Percentiles rank a stretch among this genome's conserved stretches.
Conservation (phyloP, 1,284 basidiomycete genomes). For the Singerocomus inundabilis region DNA sequence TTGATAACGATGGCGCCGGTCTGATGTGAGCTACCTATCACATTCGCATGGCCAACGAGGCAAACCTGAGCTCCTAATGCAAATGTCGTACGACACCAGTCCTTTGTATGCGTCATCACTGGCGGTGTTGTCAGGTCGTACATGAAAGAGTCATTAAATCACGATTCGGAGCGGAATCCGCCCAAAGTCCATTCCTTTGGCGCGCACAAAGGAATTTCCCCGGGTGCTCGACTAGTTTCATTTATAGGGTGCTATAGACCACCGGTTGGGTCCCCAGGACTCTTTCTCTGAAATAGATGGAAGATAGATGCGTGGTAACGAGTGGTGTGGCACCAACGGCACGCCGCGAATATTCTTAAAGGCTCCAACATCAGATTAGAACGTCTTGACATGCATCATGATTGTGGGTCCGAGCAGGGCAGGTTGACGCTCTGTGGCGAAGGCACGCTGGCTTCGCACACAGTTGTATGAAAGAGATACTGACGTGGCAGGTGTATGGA, state of each 20-base stretch:
- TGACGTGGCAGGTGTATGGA: not conserved
- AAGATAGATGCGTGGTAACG: constrained; percentile 6
- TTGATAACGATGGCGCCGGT: not conserved
- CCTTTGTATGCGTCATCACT: not conserved
- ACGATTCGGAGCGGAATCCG: constrained; percentile 4
- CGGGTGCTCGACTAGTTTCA: constrained; percentile 3
- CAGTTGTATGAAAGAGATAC: not conserved
- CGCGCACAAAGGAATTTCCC: not conserved
- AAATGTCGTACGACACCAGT: constrained; percentile 10
- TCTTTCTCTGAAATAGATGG: constrained; percentile 3
- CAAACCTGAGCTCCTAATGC: not conserved
- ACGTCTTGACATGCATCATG: constrained; percentile 1
- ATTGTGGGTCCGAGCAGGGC: constrained; percentile 7
- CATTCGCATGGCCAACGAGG: not conserved
- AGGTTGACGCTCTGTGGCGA: constrained; percentile 16
- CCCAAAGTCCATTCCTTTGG: constrained; percentile 2
- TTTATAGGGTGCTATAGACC: constrained; percentile 2
- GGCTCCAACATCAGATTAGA: constrained; percentile 11
- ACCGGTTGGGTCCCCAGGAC: not conserved
- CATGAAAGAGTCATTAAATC: not conserved
- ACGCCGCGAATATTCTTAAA: constrained; percentile 6
- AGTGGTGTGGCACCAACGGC: constrained; percentile 1
- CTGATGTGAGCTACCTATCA: not conserved
- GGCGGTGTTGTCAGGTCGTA: constrained; percentile 8
- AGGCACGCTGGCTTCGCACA: constrained; percentile 13